Evolutionary conservation across 2,329 filamentous ascomycete species (phyloP).

Genomic region (Calcarisporium arbuscula): DNA sequence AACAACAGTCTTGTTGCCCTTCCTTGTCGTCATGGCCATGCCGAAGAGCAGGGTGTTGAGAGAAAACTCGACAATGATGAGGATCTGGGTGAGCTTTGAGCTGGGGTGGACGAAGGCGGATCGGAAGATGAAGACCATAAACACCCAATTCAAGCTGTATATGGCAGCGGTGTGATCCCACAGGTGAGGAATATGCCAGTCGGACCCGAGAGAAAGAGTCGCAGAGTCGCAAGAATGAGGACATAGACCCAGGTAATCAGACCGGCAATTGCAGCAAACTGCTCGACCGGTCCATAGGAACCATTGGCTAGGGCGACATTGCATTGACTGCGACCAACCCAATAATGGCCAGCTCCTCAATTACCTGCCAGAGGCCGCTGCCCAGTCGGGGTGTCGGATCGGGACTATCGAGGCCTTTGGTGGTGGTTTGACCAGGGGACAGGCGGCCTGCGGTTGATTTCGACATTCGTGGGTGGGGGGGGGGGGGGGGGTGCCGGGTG

Average conservation of each 20-base stretch:
- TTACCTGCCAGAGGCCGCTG: constrained; percentile 60
- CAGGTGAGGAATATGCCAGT: constrained; percentile 62
- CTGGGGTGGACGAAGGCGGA: constrained; percentile 75
- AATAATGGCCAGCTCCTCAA: constrained; percentile 71
- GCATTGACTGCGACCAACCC: constrained; percentile 66
- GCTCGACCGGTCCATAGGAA: constrained; percentile 52
- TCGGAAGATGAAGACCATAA: constrained; percentile 71
- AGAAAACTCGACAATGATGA: constrained; percentile 68
- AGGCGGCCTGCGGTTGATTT: constrained; percentile 52
- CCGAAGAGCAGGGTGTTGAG: constrained; percentile 67
- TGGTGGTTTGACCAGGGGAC: constrained; percentile 52
- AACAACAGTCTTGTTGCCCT: constrained; percentile 84
- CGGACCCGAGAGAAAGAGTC: constrained; percentile 62
- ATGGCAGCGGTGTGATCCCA: constrained; percentile 92
- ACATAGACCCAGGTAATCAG: constrained; percentile 78
- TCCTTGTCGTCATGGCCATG: constrained; percentile 75
- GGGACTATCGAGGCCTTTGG: constrained; percentile 59
- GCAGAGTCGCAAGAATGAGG: constrained; percentile 63
- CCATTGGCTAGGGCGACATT: constrained; percentile 54
- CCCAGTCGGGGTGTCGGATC: constrained; percentile 71
- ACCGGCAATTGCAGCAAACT: constrained; percentile 56
- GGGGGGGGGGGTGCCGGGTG: too few species aligned
- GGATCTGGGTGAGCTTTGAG: constrained; percentile 53
- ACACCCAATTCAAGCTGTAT: constrained; percentile 78
- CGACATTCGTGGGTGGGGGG: too few species aligned